Evolutionary conservation across 306 rosid genomes (phyloP).

Genomic region (Clitoria ternatea): DNA sequence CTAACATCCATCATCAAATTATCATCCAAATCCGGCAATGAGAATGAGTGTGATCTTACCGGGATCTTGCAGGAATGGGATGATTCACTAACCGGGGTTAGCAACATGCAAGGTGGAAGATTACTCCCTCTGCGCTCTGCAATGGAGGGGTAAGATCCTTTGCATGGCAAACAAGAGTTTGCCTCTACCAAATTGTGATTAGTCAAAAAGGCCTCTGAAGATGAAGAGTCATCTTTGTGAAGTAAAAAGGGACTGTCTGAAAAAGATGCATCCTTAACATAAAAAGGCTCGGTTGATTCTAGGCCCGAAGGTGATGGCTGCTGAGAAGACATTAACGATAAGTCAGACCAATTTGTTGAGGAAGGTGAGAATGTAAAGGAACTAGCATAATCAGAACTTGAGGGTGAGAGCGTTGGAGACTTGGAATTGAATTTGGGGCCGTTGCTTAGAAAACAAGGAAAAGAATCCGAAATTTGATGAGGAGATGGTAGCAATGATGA

Average conservation of each 20-base stretch:
- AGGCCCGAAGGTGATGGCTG: constrained; percentile 78
- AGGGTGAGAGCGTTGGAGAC: constrained; percentile 77
- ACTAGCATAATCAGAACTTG: constrained; percentile 73
- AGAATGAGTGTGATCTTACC: constrained; percentile 60
- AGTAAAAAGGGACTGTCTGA: constrained; percentile 34
- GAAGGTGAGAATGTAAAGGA: constrained; percentile 80
- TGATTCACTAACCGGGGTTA: constrained; percentile 53
- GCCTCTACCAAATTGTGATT: constrained; percentile 25
- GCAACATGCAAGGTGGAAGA: constrained; percentile 77
- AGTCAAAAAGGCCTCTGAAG: constrained; percentile 38
- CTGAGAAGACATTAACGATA: constrained; percentile 58
- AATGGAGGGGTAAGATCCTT: constrained; percentile 55
- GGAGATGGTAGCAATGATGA: constrained; percentile 44
- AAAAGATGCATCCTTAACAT: constrained; percentile 40
- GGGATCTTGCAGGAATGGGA: constrained; percentile 38
- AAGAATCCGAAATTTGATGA: constrained; percentile 45
- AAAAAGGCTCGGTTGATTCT: constrained; percentile 49
- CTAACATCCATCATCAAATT: constrained; percentile 41
- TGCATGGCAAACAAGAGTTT: constrained; percentile 26
- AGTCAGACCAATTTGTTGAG: constrained; percentile 83
- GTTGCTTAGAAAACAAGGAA: constrained; percentile 44
- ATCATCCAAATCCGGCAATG: constrained; percentile 47
- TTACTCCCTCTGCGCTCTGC: constrained; percentile 94
- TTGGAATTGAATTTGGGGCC: constrained; percentile 52
- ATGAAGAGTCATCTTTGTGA: constrained; percentile 38